phyloP scores from a whole-genome alignment of 2,329 filamentous ascomycete genomes.

The Botrytis squamosa region DNA sequence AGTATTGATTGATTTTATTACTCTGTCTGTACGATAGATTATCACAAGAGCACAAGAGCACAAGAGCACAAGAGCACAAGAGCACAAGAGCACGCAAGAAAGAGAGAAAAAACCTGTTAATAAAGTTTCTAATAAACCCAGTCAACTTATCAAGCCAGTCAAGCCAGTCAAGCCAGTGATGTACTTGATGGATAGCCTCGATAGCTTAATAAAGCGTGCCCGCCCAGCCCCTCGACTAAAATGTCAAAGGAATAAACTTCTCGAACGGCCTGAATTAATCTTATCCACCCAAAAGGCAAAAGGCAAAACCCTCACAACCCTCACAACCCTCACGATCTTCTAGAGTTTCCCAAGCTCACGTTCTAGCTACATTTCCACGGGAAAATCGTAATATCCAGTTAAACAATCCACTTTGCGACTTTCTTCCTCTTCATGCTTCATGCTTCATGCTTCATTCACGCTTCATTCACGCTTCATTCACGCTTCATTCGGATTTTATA shows the following conservation, averaged over 20 bases:
- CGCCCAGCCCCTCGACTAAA: slow-evolving; percentile 10
- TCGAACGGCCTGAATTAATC: neutral
- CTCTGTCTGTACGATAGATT: no score
- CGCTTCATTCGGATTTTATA: neutral
- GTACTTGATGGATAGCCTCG: no score
- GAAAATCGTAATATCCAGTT: neutral
- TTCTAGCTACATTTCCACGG: neutral
- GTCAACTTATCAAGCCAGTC: neutral
- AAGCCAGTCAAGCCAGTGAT: neutral
- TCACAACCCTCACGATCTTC: neutral
- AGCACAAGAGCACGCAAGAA: no score
- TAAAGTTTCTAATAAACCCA: neutral
- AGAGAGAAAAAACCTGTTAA: neutral
- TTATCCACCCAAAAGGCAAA: neutral
- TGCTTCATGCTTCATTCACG: neutral
- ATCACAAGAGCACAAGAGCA: neutral
- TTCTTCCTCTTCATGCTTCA: neutral
- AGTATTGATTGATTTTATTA: neutral
- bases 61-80: no score
- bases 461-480: neutral
- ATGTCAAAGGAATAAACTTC: neutral
- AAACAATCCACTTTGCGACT: neutral
- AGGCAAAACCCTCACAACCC: neutral
- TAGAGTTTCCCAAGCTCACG: neutral
- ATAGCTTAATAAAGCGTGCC: neutral